Percentiles rank a stretch among this genome's conserved stretches.
These are phyloP conservation scores for Dalechampia spathulata DNA, from an alignment of 441 rosid genomes.

Conservation along the genomic window DNA sequence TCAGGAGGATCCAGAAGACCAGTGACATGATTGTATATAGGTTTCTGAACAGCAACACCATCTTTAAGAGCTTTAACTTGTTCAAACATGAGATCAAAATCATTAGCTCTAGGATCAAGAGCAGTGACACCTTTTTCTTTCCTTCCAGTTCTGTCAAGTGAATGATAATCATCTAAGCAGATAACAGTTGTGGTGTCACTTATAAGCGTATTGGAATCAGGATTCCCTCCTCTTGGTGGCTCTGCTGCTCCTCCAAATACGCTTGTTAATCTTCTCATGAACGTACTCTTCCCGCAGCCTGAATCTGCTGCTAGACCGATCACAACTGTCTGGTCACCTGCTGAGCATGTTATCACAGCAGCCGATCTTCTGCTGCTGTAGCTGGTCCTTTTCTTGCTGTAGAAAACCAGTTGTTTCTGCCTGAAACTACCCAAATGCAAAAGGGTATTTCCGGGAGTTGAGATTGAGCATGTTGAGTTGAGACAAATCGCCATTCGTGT, in stretches of 20 bases:
- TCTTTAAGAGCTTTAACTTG: constrained; percentile 84
- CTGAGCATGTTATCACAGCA: constrained; percentile 51
- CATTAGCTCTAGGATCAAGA: constrained; percentile 82
- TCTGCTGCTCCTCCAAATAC: constrained; percentile 95
- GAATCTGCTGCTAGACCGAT: constrained; percentile 97
- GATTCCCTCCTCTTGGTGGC: constrained; percentile 95
- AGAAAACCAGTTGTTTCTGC: constrained; percentile 46
- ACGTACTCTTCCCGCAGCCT: constrained; percentile 95
- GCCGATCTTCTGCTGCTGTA: constrained; percentile 23
- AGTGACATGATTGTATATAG: constrained; percentile 87
- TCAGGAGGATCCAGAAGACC: constrained; percentile 95
- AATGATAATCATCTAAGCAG: constrained; percentile 89
- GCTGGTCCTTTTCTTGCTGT: constrained; percentile 28
- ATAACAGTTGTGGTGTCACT: constrained; percentile 93
- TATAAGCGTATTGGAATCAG: constrained; percentile 94
- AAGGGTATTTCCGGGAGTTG: constrained; percentile 45
- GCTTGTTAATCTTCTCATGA: constrained; percentile 91
- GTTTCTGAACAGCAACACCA: constrained; percentile 76
- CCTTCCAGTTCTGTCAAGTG: constrained; percentile 80
- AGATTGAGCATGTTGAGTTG: constrained; percentile 60
- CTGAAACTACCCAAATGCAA: constrained; percentile 36
- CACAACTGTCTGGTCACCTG: constrained; percentile 56
- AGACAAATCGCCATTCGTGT: constrained; percentile 70
- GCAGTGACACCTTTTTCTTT: constrained; percentile 93
- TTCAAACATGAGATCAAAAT: constrained; percentile 92